Evolutionary conservation across 2,329 filamentous ascomycete genomes (phyloP).

Genomic region (Fusarium lyarnte): DNA sequence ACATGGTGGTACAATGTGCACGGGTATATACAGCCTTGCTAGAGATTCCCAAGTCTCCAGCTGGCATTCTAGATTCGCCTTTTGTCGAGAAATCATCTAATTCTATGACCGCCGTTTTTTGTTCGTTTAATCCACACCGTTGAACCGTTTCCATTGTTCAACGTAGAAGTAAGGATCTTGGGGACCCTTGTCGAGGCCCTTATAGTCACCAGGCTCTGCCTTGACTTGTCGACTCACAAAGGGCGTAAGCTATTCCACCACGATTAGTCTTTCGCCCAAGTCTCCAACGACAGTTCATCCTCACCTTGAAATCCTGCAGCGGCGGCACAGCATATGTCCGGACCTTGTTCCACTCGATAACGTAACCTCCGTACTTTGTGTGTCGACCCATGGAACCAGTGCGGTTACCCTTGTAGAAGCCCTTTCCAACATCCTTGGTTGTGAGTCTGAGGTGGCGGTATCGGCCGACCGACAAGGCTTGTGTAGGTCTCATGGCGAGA

Average conservation of each 20-base stretch:
- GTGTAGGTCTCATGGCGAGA: conserved; percentile 72
- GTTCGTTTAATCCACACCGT: conserved; percentile 64
- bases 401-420: conserved; percentile 96
- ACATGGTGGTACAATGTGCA: conserved; percentile 45
- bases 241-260: conserved; percentile 72
- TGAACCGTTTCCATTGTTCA: conserved; percentile 73
- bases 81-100: not conserved
- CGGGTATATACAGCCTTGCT: conserved; percentile 45
- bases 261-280: conserved; percentile 22
- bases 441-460: conserved; percentile 83
- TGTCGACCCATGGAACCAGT: conserved; percentile 88
- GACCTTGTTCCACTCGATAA: conserved; percentile 87
- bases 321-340: conserved; percentile 88
- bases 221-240: conserved; percentile 75
- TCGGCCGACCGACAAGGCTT: conserved; percentile 70
- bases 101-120: not conserved
- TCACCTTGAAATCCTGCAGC: conserved; percentile 77
- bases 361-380: conserved; percentile 84
- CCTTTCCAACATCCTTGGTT: conserved; percentile 91
- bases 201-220: conserved; percentile 63
- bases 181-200: conserved; percentile 62
- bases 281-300: conserved; percentile 24
- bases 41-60: conserved; percentile 31
- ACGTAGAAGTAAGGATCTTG: conserved; percentile 71
- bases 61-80: conserved; percentile 3